These are phyloP conservation scores for Acanthamoeba polyphaga DNA, from an alignment of 208 protist species.

Conservation along the genomic window DNA sequence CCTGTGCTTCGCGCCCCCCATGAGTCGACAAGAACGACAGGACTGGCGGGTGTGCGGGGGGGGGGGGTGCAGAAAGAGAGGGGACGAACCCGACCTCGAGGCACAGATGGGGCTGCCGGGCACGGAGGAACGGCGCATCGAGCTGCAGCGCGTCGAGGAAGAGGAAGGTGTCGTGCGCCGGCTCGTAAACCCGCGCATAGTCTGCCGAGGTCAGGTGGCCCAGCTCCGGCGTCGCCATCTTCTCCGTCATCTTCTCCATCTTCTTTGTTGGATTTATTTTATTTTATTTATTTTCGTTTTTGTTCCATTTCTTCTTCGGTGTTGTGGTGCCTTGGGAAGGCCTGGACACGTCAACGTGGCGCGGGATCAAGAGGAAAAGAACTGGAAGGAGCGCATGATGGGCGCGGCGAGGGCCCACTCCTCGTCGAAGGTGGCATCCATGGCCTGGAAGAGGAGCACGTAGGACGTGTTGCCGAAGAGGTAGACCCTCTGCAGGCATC, in stretches of 20 bases:
- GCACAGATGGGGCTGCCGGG: constrained; percentile 29
- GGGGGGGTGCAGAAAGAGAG: background rate
- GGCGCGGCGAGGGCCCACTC: constrained; percentile 21
- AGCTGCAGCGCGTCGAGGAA: constrained; percentile 81
- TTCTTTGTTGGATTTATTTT: background rate
- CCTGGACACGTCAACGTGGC: background rate
- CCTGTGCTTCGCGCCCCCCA: background rate
- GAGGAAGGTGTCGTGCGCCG: constrained; percentile 81
- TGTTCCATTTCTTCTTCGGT: background rate
- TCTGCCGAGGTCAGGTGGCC: constrained; percentile 76
- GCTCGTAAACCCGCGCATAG: constrained; percentile 83
- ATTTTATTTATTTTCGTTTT: background rate
- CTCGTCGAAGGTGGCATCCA: constrained; percentile 11
- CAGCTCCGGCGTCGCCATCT: constrained; percentile 38
- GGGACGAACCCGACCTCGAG: constrained; percentile 78
- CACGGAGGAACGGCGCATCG: constrained; percentile 60
- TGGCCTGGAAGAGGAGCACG: constrained; percentile 18
- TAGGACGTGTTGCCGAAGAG: constrained; percentile 24
- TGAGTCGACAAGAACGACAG: background rate
- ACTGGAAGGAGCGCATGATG: constrained; percentile 37
- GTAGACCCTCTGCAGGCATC: constrained; percentile 33
- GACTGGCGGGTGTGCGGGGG: background rate
- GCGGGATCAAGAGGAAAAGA: constrained; percentile 5
- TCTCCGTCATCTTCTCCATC: background rate
- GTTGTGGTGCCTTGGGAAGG: background rate